Base-by-base conservation (phyloP, 768 basidiomycete species). In the Roridomyces roridus region DNA sequence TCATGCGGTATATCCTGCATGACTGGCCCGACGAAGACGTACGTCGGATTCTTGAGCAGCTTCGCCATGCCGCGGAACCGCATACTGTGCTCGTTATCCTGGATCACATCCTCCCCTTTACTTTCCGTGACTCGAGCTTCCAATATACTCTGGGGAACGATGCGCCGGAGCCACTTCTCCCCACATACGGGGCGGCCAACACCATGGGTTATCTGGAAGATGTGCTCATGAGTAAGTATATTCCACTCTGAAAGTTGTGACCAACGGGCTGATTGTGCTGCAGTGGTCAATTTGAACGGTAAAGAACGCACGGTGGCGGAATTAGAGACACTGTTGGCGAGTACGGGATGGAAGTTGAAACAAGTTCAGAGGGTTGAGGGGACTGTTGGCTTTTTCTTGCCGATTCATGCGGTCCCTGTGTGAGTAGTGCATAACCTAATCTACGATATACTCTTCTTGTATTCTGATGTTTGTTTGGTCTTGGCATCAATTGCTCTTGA, bases 21-120 rank as follows among this genome's bases (percentile, higher is more conserved):
- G 67, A 75, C 53, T 72, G 72, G 71, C 50, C 68, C 3, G 70
- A 71, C 55, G 46, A 49, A 2, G 56, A 68, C 46, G 59, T 51
- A 26, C 24, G 35, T 20, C 52, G 54, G 39, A 67, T 73, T 48
- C 62, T 75, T 14, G 34, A 34, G 31, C 59, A 67, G 17, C 63
- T 74, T 12, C 64, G 70, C 10, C 58, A 8, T 34, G 31, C 7
- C 7, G 31, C 10, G 71, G 68, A 5, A 70, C 72, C 15, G 42
- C 45, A 49, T 5, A 72, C 72, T 20, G 62, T 53, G 28, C 66
- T 73, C 18, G 40, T 75, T 44, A 24, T 72, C 24, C 47, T 72
- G 29, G 73, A 75, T 50, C 46, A 46, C 24, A 53, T 72, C 20
- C 15, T 67, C 14, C 62, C 64, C 14, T 43, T 48, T 26, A 20